These are phyloP conservation scores for Phaffomyces antillensis DNA, from an alignment of 805 yeast species.

Conservation along the genomic window DNA sequence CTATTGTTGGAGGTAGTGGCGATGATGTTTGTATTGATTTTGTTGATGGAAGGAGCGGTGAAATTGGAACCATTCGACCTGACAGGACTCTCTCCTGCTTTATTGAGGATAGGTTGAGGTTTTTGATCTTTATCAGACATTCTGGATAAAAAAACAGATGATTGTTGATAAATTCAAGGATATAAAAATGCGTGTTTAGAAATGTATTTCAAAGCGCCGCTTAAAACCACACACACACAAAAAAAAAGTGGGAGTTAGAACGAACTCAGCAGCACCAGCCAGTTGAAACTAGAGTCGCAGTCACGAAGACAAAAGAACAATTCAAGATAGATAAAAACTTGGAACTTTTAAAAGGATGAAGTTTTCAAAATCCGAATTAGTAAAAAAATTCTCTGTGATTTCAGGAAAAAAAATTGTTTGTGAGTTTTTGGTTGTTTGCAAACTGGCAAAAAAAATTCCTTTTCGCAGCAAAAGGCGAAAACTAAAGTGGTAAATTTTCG, in stretches of 20 bases:
- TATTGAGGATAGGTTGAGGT: conserved; percentile 11
- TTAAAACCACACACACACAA: no score
- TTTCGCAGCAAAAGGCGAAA: no score
- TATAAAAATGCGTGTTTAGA: no score
- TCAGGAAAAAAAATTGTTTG: no score
- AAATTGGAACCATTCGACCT: background rate
- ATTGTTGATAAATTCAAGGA: background rate
- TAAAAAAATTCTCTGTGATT: no score
- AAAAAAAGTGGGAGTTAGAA: no score
- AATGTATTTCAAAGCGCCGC: no score
- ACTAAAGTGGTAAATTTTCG: no score
- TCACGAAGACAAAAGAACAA: background rate
- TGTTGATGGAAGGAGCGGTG: background rate
- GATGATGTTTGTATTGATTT: background rate
- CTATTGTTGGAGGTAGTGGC: background rate
- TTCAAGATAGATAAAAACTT: background rate
- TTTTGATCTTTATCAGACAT: conserved; percentile 6
- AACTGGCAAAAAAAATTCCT: no score
- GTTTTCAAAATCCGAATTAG: no score
- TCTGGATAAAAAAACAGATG: background rate
- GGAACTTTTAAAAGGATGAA: background rate
- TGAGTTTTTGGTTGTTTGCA: no score
- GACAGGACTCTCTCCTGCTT: conserved; percentile 6
- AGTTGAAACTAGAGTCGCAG: background rate
- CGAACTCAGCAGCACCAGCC: no score